Base-by-base conservation (phyloP, 1,284 basidiomycete genomes). In the Tremellales sp. region DNA sequence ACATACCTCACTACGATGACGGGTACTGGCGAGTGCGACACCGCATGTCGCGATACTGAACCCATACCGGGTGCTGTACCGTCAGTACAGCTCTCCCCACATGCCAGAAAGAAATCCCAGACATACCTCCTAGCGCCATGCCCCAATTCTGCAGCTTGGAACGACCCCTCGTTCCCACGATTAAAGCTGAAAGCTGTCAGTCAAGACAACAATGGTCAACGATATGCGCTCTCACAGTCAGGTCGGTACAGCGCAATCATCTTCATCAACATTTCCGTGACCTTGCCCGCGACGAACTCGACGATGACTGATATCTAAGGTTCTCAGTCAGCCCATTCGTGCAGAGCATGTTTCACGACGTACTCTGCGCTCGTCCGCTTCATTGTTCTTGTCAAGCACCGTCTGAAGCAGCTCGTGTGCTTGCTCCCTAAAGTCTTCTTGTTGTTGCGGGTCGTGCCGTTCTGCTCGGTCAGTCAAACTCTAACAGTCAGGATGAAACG, bases 191-290 rank as follows among this genome's bases (percentile, higher is more conserved):
- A 22, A 60, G 48, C 33, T 23, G 27, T 19, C 15, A 29, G 17
- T n/a, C 13, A n/a, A n/a, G n/a, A n/a, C n/a, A n/a, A n/a, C n/a
- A n/a, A n/a, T 12, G 24, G n/a, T n/a, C 26, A 17, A n/a, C 22
- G 15, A 17, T 33, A 33, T 40, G 23, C 39, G 31, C 22, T 29
- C 71, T 67, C 44, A 72, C 72, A 90, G 72, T 98, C 93, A 2
- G 94, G 94, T 40, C 92, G 84, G 67, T 98, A 97, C 33, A 97
- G 82, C 2, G 91, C 88, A 56, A 97, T 94, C 58, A 98, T 82
- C 43, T 90, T 84, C 64, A 92, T 87, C 54, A 97, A 84, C 8
- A 89, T 92, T 49, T 86, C 82, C 0, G 89, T 87, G 5, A 96
- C 84, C 54, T 84, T 85, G 27, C 94, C 94, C 1, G 91, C 88